phyloP scores from a whole-genome alignment of 257 asterid genomes.

The Nicotiana otophora region DNA sequence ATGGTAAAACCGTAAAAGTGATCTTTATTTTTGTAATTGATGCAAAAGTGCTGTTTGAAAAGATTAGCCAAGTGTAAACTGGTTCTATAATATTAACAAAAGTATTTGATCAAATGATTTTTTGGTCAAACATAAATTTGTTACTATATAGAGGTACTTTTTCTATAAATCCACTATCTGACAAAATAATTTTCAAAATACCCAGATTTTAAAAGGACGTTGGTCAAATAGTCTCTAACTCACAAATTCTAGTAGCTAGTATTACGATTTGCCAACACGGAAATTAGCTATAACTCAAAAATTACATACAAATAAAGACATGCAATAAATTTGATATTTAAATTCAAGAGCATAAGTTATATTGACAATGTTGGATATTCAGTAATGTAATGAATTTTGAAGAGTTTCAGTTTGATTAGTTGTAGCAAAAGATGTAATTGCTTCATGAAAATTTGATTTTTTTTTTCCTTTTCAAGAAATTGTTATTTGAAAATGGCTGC shows the following conservation, averaged over 20 bases:
- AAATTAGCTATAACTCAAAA: neutral
- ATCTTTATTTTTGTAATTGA: neutral
- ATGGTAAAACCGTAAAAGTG: neutral
- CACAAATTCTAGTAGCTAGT: neutral
- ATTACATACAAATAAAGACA: neutral
- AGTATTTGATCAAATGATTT: neutral
- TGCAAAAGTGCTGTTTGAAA: neutral
- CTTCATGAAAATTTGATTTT: neutral
- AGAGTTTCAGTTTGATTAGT: neutral
- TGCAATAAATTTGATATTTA: neutral
- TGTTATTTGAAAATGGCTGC: slow-evolving; percentile 14
- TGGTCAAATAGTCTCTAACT: neutral
- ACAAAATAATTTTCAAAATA: neutral
- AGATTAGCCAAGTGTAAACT: neutral
- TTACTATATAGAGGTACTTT: too few species aligned
- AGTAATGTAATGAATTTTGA: neutral
- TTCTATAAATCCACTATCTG: too few species aligned
- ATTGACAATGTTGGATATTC: too few species aligned
- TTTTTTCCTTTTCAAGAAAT: neutral
- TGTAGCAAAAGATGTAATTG: neutral
- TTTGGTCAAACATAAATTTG: too few species aligned
- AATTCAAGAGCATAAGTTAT: neutral
- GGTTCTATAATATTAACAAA: neutral
- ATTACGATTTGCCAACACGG: neutral
- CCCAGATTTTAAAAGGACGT: neutral